phyloP scores from a whole-genome alignment of 257 asterid species.

The Phtheirospermum japonicum region DNA sequence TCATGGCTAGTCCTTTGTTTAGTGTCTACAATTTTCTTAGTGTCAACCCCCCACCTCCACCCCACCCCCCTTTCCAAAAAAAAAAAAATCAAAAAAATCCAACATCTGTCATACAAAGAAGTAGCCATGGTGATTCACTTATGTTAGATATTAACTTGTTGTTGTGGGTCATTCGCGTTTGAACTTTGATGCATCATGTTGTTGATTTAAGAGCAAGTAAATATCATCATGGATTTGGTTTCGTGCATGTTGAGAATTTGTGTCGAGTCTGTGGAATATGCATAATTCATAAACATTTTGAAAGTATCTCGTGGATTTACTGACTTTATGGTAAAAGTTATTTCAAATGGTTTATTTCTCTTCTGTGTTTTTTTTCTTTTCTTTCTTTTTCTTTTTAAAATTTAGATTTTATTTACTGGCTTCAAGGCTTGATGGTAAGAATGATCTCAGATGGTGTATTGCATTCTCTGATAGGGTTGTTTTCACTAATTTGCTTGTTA shows the following conservation, averaged over 20 bases:
- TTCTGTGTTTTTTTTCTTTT: background rate
- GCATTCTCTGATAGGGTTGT: conserved; percentile 10
- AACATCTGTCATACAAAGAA: too few relatives aligned
- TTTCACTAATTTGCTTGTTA: conserved; percentile 14
- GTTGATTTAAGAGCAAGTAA: conserved; percentile 4
- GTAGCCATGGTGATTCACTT: too few relatives aligned
- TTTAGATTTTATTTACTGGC: too few relatives aligned
- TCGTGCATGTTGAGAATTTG: background rate
- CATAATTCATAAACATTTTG: background rate
- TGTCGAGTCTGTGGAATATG: background rate
- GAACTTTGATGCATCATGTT: background rate
- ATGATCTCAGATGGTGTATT: background rate
- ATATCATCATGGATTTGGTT: background rate
- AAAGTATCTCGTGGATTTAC: conserved; percentile 18
- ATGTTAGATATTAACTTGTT: background rate
- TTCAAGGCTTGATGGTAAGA: too few relatives aligned
- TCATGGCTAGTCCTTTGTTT: too few relatives aligned
- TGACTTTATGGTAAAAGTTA: conserved; percentile 5
- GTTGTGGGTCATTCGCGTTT: conserved; percentile 11
- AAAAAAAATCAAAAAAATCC: too few relatives aligned
- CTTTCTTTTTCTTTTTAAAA: too few relatives aligned
- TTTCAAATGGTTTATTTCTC: conserved; percentile 15
- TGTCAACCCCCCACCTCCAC: too few relatives aligned
- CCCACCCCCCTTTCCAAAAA: too few relatives aligned
- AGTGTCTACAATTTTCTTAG: too few relatives aligned